phyloP scores from a whole-genome alignment of 2,329 filamentous ascomycete species.

The Hypoxylon sp. region DNA sequence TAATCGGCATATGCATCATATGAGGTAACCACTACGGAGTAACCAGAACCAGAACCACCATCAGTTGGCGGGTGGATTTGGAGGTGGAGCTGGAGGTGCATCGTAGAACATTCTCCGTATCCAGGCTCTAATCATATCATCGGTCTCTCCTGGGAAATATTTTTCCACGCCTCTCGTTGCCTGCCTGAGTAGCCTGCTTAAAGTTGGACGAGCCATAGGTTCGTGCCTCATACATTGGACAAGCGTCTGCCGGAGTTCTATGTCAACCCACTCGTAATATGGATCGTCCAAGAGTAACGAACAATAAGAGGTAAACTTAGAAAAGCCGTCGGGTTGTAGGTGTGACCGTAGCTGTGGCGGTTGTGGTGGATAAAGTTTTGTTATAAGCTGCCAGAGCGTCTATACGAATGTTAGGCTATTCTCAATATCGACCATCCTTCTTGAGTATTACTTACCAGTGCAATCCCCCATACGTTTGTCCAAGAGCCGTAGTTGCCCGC shows the following conservation, averaged over 20 bases:
- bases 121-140: constrained; percentile 32
- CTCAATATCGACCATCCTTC: neutral
- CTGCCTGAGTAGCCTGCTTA: constrained; percentile 12
- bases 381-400: constrained; percentile 46
- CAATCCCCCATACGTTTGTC: constrained; percentile 45
- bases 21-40: too few species aligned
- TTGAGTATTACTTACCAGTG: constrained; percentile 30
- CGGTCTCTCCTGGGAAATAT: constrained; percentile 23
- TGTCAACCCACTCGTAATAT: constrained; percentile 22
- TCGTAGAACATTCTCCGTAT: constrained; percentile 21
- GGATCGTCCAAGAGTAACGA: constrained; percentile 5
- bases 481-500: constrained; percentile 43
- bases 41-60: neutral
- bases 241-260: constrained; percentile 33
- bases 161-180: constrained; percentile 22
- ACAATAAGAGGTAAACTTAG: too few species aligned
- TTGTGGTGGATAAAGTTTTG: neutral
- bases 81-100: neutral
- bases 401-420: constrained; percentile 26
- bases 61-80: neutral
- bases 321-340: too few species aligned
- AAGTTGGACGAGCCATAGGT: constrained; percentile 28
- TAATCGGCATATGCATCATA: neutral
- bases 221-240: constrained; percentile 43
- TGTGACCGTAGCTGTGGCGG: constrained; percentile 12